Evolutionary conservation across 352 stramenopile genomes (phyloP), one percentile per base, ranked within the genome.

Genomic region (Thraustochytrium aureum): DNA sequence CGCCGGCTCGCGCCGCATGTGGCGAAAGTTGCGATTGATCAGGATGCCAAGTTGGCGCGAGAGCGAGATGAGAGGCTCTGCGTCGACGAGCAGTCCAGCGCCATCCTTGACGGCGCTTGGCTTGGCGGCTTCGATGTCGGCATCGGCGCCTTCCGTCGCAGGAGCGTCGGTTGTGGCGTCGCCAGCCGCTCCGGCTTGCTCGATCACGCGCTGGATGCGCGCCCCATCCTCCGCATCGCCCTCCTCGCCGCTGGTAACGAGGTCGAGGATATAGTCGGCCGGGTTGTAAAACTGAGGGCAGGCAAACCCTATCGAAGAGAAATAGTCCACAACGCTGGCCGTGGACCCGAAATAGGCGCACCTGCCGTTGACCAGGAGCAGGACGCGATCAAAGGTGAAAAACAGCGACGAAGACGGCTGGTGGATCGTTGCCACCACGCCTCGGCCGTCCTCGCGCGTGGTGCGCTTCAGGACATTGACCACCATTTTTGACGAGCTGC

Each of bases 341-440:
- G 62, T 72, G 14, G 39, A 30, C 26, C 62, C 62, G 32, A 72
- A 72, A n/a, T 72, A 72, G 6, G 62, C 62, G 38, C 52, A 59
- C 14, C 26, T 26, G 62, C 62, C 62, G 30, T 72, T n/a, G 14
- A 72, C 62, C 10, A 72, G 62, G 14, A 72, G 62, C 32, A 59
- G 12, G 5, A 72, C 41, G 2, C 56, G 52, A 41, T 72, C 62
- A n/a, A 72, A 72, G 14, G 17, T 61, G 62, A 59, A 59, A n/a
- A 72, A 72, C 30, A 72, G 39, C 10, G 52, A 37, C 7, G 62
- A 37, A 14, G 62, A 72, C 39, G 62, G 62, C 22, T 37, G 56
- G 62, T 72, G 62, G 32, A 72, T 72, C n/a, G 62, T 72, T 10
- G 62, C 62, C 12, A 72, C 30, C 10, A 72, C 26, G 5, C 62